A percentile compares a stretch with the other conserved stretches of the same genome.
Conservation (phyloP, 1,139 yeast genomes). For the Saccharomyces hybrid region DNA sequence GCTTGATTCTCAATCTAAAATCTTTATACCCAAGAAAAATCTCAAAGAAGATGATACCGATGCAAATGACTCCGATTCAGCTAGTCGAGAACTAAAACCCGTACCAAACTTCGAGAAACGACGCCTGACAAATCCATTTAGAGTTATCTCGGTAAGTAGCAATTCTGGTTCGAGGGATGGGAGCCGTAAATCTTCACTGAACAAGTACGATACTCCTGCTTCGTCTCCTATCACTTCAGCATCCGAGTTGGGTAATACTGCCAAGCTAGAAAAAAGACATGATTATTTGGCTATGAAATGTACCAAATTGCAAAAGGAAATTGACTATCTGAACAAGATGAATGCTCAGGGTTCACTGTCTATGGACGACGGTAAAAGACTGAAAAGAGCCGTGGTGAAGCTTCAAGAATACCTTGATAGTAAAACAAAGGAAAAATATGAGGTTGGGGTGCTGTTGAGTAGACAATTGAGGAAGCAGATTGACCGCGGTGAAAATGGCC, state of each 20-base stretch:
- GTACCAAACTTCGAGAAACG: not conserved
- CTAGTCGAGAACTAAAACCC: not conserved
- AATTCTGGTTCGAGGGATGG: constrained; percentile 12
- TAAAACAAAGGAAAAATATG: constrained; percentile 37
- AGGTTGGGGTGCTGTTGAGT: constrained; percentile 35
- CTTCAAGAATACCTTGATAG: constrained; percentile 35
- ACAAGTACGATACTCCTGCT: constrained; percentile 1
- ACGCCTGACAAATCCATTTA: constrained; percentile 26
- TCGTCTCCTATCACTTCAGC: not conserved
- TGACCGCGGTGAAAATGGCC: constrained; percentile 36
- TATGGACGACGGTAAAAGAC: constrained; percentile 34
- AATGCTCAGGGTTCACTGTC: constrained; percentile 32
- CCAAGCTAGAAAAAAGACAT: constrained; percentile 23
- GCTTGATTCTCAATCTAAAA: constrained; percentile 2
- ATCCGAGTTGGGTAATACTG: constrained; percentile 8
- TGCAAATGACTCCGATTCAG: not conserved
- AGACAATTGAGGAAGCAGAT: constrained; percentile 36
- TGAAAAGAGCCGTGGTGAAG: constrained; percentile 33
- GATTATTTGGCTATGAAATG: constrained; percentile 29
- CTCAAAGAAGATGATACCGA: constrained; percentile 4
- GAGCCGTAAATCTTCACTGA: constrained; percentile 4
- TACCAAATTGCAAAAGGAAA: constrained; percentile 33
- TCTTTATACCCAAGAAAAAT: constrained; percentile 12
- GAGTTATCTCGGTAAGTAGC: constrained; percentile 28
- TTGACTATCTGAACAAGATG: constrained; percentile 31